Evolutionary conservation across 352 stramenopile genomes (phyloP), one percentile per base, ranked within the genome.

Genomic region (Phytopythium aichiense): DNA sequence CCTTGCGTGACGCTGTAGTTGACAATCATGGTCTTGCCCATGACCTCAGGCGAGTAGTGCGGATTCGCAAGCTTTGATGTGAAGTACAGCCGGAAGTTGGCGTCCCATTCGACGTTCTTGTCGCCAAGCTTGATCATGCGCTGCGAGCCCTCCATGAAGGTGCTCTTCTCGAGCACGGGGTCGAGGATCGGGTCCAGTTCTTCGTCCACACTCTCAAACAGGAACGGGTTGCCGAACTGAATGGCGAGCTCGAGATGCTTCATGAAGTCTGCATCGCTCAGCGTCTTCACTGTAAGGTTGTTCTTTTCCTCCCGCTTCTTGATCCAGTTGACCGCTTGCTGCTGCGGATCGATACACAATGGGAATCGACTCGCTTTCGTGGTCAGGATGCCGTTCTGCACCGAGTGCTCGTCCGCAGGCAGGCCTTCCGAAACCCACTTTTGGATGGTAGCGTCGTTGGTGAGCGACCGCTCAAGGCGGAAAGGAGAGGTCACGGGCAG

Each of bases 21-120:
- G 58, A 98, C 93, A 49, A 98, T 96, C 91, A 97, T 98, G 0
- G 92, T 98, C 60, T 98, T 98, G 30, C 92, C 89, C 93, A 98
- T 98, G 35, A 98, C 88, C 71, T 98, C 94, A 7, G 94, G 94
- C 0, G 87, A 96, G 68, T 98, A 98, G 66, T 97, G 91, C 31
- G 94, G 94, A 50, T 98, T 98, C 1, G 89, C 89, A 20, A 98
- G 76, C 65, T 98, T 98, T 6, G 91, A 98, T 2, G 94, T 98
- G 63, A 98, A 95, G 61, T 98, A 98, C 4, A 98, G 67, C 0
- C 91, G 79, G 64, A 98, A 98, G 63, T 94, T 94, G 13, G 90
- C 64, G 58, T 98, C 92, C 94, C 94, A 98, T 43, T 97, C 88
- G 56, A 98, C 77, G 48, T 92, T 95, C 70, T 98, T 98, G 73